A percentile compares a stretch with the other conserved stretches of the same genome.
These are phyloP conservation scores for Taxillus chinensis DNA, from an alignment of 164 flowering plant genomes.

Conservation along the genomic window DNA sequence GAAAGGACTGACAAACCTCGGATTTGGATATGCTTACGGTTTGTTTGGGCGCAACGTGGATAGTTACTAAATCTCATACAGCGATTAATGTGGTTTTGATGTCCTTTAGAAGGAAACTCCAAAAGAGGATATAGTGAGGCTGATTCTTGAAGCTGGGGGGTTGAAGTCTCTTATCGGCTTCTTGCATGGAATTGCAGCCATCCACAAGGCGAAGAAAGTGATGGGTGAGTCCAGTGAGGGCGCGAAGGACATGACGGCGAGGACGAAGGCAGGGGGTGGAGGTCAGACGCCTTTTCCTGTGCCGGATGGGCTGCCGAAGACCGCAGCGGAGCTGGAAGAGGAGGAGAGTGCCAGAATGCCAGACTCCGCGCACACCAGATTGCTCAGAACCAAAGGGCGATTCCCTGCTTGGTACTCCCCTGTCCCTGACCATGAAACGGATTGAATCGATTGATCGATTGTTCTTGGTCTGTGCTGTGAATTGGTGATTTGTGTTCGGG, in stretches of 20 bases:
- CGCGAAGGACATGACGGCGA: not conserved
- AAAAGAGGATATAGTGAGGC: constrained; percentile 55
- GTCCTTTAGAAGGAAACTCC: constrained; percentile 39
- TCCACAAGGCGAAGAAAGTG: constrained; percentile 24
- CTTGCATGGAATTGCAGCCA: constrained; percentile 46
- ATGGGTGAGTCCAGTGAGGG: not conserved
- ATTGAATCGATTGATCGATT: constrained; percentile 18
- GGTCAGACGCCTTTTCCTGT: constrained; percentile 23
- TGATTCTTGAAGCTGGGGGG: constrained; percentile 51
- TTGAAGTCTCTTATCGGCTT: constrained; percentile 50
- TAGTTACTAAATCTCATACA: too few species aligned
- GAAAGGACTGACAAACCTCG: too few species aligned
- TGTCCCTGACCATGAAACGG: constrained; percentile 74
- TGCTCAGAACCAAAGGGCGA: constrained; percentile 58
- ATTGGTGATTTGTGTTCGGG: not conserved
- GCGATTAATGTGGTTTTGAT: not conserved
- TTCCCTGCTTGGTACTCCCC: constrained; percentile 74
- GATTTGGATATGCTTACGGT: too few species aligned
- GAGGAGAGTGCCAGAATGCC: constrained; percentile 74
- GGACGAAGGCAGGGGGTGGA: constrained; percentile 7
- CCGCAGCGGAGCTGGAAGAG: constrained; percentile 61
- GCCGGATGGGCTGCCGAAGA: constrained; percentile 81
- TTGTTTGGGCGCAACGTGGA: too few species aligned
- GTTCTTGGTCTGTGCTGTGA: not conserved
- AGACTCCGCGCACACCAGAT: constrained; percentile 66